Percentiles rank a stretch among this genome's conserved stretches.
These are phyloP conservation scores for Aspergillus clavatus DNA, from an alignment of 2,329 filamentous ascomycete genomes.

Conservation along the genomic window DNA sequence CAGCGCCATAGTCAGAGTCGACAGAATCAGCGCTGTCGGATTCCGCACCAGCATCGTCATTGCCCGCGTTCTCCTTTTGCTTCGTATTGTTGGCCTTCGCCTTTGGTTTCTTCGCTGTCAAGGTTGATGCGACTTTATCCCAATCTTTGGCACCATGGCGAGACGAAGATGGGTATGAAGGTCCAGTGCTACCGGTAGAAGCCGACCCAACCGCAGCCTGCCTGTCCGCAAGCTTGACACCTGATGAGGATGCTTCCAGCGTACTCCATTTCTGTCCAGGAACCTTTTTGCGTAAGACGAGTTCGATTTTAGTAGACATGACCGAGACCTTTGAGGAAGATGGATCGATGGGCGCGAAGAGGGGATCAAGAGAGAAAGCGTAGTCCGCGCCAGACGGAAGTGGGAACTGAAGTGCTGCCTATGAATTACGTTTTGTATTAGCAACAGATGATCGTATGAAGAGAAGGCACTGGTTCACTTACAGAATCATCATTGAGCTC, in stretches of 20 bases:
- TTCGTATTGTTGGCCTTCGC: constrained; percentile 24
- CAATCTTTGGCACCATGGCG: constrained; percentile 81
- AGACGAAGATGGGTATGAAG: constrained; percentile 81
- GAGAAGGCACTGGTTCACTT: constrained; percentile 21
- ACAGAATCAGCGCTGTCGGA: constrained; percentile 47
- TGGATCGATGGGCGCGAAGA: constrained; percentile 62
- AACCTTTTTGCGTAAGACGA: constrained; percentile 64
- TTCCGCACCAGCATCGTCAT: constrained; percentile 46
- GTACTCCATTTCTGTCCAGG: constrained; percentile 64
- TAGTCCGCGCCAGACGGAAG: constrained; percentile 50
- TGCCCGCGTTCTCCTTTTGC: constrained; percentile 22
- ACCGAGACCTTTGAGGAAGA: constrained; percentile 58
- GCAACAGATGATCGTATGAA: constrained; percentile 6
- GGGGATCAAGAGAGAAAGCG: constrained; percentile 59
- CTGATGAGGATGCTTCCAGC: constrained; percentile 47
- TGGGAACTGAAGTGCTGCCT: constrained; percentile 58
- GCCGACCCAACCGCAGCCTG: constrained; percentile 10
- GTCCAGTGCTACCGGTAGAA: constrained; percentile 36
- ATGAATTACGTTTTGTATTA: constrained; percentile 6
- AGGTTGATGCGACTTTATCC: constrained; percentile 66
- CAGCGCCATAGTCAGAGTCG: constrained; percentile 44
- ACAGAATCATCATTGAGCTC: constrained; percentile 49
- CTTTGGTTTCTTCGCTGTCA: constrained; percentile 38
- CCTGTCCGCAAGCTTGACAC: constrained; percentile 19
- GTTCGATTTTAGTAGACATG: constrained; percentile 73